phyloP scores from a whole-genome alignment of 1,284 basidiomycete genomes.

The Leccinum subfulvum region DNA sequence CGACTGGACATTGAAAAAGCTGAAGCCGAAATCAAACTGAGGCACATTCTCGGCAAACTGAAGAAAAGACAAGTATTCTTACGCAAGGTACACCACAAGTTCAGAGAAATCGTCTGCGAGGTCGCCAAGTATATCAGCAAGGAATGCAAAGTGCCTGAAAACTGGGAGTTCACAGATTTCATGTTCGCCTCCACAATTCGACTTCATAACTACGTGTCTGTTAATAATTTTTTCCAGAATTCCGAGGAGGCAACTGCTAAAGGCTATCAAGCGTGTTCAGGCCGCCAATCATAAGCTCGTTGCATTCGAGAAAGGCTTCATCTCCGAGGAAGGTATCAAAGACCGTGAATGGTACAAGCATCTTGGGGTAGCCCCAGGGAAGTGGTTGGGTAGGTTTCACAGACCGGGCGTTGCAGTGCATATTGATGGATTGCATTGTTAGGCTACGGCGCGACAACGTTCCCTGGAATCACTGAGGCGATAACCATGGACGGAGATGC shows the following conservation, averaged over 20 bases:
- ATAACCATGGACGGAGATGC: conserved; percentile 49
- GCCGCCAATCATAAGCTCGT: conserved; percentile 58
- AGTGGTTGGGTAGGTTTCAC: conserved; percentile 55
- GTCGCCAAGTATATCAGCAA: conserved; percentile 28
- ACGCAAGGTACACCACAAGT: conserved; percentile 18
- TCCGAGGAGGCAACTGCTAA: conserved; percentile 36
- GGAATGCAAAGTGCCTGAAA: conserved; percentile 17
- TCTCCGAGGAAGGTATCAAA: conserved; percentile 63
- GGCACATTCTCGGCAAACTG: conserved; percentile 35
- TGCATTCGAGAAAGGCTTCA: conserved; percentile 69
- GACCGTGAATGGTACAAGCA: conserved; percentile 73
- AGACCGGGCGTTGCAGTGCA: conserved; percentile 9
- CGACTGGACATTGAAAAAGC: conserved; percentile 55
- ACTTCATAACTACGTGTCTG: background rate
- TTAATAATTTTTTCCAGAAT: conserved; percentile 16
- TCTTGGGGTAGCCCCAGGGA: conserved; percentile 72
- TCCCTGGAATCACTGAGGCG: conserved; percentile 55
- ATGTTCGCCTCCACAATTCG: conserved; percentile 18
- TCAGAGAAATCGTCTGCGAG: conserved; percentile 32
- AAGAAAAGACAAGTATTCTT: conserved; percentile 19
- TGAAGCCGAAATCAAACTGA: conserved; percentile 37
- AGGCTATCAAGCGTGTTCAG: conserved; percentile 50
- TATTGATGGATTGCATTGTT: conserved; percentile 10
- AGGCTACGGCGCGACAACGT: conserved; percentile 64
- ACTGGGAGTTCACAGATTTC: conserved; percentile 3